phyloP scores from a whole-genome alignment of 106 monocot genomes.

The Cymbidium sinense region DNA sequence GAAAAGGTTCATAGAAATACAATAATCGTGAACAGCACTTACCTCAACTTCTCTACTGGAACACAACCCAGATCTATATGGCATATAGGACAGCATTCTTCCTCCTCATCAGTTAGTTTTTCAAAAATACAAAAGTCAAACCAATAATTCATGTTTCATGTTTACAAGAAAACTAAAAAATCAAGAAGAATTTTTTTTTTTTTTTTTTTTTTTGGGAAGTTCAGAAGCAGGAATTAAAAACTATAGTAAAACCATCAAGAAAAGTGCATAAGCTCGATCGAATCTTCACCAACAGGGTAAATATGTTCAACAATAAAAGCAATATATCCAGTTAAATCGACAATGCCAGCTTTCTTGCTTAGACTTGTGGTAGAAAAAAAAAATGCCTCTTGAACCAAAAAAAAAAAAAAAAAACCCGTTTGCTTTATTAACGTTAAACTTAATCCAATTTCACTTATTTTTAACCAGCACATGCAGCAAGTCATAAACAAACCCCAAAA shows the following conservation, averaged over 20 bases:
- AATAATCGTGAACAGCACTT: background rate
- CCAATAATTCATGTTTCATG: background rate
- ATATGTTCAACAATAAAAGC: background rate
- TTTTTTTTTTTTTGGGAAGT: background rate
- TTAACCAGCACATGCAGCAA: background rate
- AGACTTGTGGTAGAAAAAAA: background rate
- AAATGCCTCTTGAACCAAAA: background rate
- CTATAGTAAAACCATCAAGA: background rate
- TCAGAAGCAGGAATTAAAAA: background rate
- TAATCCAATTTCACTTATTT: too few relatives aligned
- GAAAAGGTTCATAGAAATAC: background rate
- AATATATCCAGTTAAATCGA: background rate
- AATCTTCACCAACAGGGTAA: background rate
- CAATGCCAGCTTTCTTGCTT: background rate
- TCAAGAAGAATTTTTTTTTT: background rate
- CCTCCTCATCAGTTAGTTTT: conserved; percentile 69
- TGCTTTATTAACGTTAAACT: background rate
- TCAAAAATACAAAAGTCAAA: conserved; percentile 48
- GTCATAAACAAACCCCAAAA: background rate
- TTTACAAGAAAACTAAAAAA: background rate
- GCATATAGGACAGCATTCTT: conserved; percentile 79
- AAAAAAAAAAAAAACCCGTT: background rate
- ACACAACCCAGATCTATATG: conserved; percentile 62
- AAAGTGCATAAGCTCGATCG: background rate
- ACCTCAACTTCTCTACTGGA: conserved; percentile 82